Percentiles rank a stretch among this genome's conserved stretches.
Evolutionary conservation across 331 rosid genomes (phyloP).

Genomic region (Phaseolus coccineus): DNA sequence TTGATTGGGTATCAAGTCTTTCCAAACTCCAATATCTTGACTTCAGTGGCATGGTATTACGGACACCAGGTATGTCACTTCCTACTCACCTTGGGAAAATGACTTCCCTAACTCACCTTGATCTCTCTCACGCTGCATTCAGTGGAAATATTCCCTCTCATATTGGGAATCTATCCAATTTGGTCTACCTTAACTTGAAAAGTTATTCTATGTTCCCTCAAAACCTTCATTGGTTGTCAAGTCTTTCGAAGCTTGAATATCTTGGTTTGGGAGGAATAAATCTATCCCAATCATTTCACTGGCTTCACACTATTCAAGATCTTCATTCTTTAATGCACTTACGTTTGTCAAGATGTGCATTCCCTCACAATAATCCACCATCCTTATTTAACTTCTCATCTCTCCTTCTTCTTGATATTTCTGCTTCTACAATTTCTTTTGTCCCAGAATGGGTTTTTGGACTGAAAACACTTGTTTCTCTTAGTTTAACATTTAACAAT

Average conservation of each 20-base stretch:
- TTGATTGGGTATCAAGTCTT: too few relatives aligned
- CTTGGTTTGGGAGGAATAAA: background rate
- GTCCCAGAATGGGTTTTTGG: constrained; percentile 19
- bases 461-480: constrained; percentile 16
- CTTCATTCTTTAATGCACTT: constrained; percentile 22
- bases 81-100: constrained; percentile 25
- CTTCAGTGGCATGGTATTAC: too few relatives aligned
- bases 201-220: too few relatives aligned
- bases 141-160: background rate
- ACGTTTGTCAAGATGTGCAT: background rate
- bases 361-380: background rate
- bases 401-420: background rate
- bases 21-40: too few relatives aligned
- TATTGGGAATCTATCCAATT: background rate
- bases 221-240: too few relatives aligned
- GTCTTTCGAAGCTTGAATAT: too few relatives aligned
- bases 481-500: background rate
- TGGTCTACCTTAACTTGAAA: background rate
- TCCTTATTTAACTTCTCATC: background rate
- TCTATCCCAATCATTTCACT: constrained; percentile 12
- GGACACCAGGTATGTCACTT: background rate
- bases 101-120: constrained; percentile 20
- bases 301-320: background rate
- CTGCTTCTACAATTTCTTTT: background rate
- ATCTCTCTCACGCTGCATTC: background rate